Evolutionary conservation across 768 basidiomycete species (phyloP).

Genomic region (Pleurotus giganteus): DNA sequence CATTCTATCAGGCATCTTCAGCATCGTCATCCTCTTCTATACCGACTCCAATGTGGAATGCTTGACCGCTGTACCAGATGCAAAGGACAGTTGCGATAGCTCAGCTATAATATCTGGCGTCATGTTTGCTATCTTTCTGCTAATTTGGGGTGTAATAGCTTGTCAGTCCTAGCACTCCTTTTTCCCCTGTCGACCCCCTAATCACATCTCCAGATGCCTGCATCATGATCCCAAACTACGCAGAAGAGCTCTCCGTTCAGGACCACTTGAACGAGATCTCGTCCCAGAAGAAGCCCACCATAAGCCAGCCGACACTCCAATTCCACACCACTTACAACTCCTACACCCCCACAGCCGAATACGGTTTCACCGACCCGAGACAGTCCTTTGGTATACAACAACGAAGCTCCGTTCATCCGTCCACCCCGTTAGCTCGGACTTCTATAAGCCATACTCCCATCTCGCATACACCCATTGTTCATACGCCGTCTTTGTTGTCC

Average conservation of each 20-base stretch:
- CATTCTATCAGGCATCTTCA: slow-evolving; percentile 46
- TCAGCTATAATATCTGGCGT: slow-evolving; percentile 41
- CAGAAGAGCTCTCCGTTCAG: slow-evolving; percentile 53
- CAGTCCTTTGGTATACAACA: slow-evolving; percentile 8
- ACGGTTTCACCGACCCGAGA: slow-evolving; percentile 9
- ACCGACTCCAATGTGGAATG: slow-evolving; percentile 30
- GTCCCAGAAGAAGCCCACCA: neutral
- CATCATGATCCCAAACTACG: slow-evolving; percentile 51
- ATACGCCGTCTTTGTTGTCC: neutral
- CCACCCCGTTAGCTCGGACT: neutral
- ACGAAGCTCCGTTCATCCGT: neutral
- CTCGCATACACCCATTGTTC: neutral
- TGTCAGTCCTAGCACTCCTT: slow-evolving; percentile 36
- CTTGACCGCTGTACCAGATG: slow-evolving; percentile 37
- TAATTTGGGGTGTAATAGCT: slow-evolving; percentile 53
- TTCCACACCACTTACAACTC: slow-evolving; percentile 15
- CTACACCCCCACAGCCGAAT: slow-evolving; percentile 9
- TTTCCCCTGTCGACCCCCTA: neutral
- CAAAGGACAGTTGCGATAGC: slow-evolving; percentile 26
- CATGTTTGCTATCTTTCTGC: slow-evolving; percentile 40
- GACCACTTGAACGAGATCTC: slow-evolving; percentile 22
- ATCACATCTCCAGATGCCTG: slow-evolving; percentile 39
- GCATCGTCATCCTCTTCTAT: slow-evolving; percentile 47
- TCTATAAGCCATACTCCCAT: neutral
- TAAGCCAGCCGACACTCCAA: slow-evolving; percentile 4